Base-by-base conservation (phyloP, 2,329 filamentous ascomycete species). In the Penicillium sp. region DNA sequence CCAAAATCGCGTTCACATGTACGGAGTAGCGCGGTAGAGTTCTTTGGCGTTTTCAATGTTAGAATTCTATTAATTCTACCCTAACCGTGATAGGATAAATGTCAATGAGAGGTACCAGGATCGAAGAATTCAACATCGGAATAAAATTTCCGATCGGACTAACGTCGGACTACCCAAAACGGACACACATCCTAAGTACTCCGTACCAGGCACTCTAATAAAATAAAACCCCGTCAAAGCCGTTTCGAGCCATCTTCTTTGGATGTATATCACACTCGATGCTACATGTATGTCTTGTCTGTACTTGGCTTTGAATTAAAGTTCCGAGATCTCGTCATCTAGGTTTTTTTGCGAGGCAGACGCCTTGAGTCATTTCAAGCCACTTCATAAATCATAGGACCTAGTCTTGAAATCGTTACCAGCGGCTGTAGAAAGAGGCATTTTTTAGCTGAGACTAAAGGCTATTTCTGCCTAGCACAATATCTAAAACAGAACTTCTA, bases 281-380 rank as follows among this genome's bases (percentile, higher is more conserved):
- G 5, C 3, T 23, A 5, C 3, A 3, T 23, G 5, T 23, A 23
- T 23, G 23, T 23, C 23, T 23, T 23, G 23, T 23, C 23, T 23
- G 23, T 23, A 23, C 23, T 23, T 23, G 23, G 23, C 34, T 14
- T 14, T 36, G 6, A 35, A 4, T n/a, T 36, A 14, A 14, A 36
- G 23, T 23, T 23, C 5, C 23, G n/a, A 36, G 34, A 36, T n/a
- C n/a, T 11, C n/a, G 13, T 38, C 5, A 7, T 19, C 39, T 38
- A 38, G 30, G n/a, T 26, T 39, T 38, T 34, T 18, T 26, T 18
- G 18, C 10, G 5, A 23, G 23, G 23, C 23, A 23, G n/a, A 42
- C 23, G 16, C 9, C 16, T 32, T 47, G 49, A 47, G 51, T 53
- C 51, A 53, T 53, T n/a, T 13, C 26, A 43, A 53, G 51, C 51